Evolutionary conservation across 768 basidiomycete species (phyloP).

Genomic region (Naganishia kalamii): DNA sequence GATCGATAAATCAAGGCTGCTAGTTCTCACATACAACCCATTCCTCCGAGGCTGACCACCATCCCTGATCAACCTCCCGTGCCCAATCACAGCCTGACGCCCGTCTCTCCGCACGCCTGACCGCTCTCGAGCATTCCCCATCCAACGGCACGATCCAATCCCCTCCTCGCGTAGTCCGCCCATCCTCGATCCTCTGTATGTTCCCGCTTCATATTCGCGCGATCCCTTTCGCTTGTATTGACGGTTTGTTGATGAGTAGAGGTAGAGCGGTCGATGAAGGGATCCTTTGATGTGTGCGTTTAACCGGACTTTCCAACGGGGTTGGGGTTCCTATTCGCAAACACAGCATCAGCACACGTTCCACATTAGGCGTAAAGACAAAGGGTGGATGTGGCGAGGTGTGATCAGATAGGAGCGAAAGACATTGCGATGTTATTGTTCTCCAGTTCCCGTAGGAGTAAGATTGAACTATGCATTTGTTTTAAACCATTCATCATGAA

Average conservation of each 20-base stretch:
- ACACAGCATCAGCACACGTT: conserved; percentile 16
- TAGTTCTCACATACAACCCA: not conserved
- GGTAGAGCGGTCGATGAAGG: not conserved
- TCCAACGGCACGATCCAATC: no score
- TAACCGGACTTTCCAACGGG: conserved; percentile 47
- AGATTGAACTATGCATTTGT: conserved; percentile 90
- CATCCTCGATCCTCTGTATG: not conserved
- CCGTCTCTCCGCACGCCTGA: no score
- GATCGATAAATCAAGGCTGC: conserved; percentile 10
- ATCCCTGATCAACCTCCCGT: not conserved
- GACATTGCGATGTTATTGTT: conserved; percentile 80
- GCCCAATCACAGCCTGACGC: not conserved
- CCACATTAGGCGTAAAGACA: not conserved
- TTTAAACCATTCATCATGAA: conserved; percentile 38
- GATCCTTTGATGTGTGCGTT: not conserved
- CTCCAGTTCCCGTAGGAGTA: conserved; percentile 66
- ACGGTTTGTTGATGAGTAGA: not conserved
- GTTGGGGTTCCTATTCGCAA: conserved; percentile 41
- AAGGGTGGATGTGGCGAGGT: conserved; percentile 25
- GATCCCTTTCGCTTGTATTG: conserved; percentile 5
- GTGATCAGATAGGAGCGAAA: conserved; percentile 98
- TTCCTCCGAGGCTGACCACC: not conserved
- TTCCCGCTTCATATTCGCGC: not conserved
- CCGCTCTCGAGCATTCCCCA: no score
- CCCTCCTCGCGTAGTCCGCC: not conserved